Evolutionary conservation across 164 flowering plant genomes (phyloP).

Genomic region (Stephania yunnanensis): DNA sequence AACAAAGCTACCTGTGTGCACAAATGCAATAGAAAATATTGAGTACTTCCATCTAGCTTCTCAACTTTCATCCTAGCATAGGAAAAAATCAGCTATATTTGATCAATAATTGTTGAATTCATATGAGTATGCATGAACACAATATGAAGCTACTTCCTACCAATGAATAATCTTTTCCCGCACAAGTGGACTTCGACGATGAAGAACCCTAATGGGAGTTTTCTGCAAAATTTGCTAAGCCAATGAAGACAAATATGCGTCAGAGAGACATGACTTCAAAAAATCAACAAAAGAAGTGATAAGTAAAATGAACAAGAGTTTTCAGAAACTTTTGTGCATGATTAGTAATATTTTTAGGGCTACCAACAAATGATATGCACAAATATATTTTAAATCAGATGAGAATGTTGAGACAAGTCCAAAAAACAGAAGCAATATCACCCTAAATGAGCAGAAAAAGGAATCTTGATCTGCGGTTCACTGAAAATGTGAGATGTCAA

Average conservation of each 20-base stretch:
- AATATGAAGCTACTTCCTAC: slow-evolving; percentile 29
- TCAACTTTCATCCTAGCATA: slow-evolving; percentile 74
- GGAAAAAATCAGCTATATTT: slow-evolving; percentile 8
- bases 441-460: too few species aligned
- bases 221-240: slow-evolving; percentile 66
- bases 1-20: slow-evolving; percentile 80
- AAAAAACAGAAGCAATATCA: too few species aligned
- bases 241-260: slow-evolving; percentile 2
- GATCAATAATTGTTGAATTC: background rate
- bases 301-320: background rate
- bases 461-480: too few species aligned
- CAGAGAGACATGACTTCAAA: background rate
- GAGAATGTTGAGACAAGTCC: too few species aligned
- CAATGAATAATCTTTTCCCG: slow-evolving; percentile 86
- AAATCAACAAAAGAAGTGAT: background rate
- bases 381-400: too few species aligned
- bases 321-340: too few species aligned
- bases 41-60: slow-evolving; percentile 60
- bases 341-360: too few species aligned
- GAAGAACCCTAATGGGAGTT: slow-evolving; percentile 93
- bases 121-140: background rate
- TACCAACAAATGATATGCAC: too few species aligned
- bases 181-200: slow-evolving; percentile 94
- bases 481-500: too few species aligned
- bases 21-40: slow-evolving; percentile 80